Evolutionary conservation across 1,139 yeast species (phyloP).

Genomic region (Debaryomycetaceae sp.): DNA sequence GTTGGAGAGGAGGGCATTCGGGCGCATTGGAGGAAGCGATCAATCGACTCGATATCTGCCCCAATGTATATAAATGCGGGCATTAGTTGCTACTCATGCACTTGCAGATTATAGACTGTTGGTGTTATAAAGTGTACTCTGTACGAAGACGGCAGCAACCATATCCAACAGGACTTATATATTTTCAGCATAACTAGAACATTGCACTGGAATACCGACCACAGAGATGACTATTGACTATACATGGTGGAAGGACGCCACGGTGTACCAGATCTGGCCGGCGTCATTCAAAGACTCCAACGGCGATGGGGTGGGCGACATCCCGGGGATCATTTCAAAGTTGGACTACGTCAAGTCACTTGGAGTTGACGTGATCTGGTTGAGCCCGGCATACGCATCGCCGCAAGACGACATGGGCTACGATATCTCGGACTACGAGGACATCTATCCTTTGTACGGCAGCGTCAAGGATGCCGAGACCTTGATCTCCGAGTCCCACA

Average conservation of each 20-base stretch:
- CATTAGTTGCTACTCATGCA: too few species aligned
- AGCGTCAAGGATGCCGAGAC: slow-evolving; percentile 49
- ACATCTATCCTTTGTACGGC: slow-evolving; percentile 51
- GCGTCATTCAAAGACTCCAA: slow-evolving; percentile 56
- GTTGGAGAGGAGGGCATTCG: too few species aligned
- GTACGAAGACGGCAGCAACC: too few species aligned
- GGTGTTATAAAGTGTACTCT: too few species aligned
- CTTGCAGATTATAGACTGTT: too few species aligned
- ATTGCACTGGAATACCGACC: too few species aligned
- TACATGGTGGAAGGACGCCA: slow-evolving; percentile 57
- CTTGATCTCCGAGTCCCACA: slow-evolving; percentile 45
- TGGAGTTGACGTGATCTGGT: slow-evolving; percentile 55
- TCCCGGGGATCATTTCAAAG: slow-evolving; percentile 49
- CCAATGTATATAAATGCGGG: too few species aligned
- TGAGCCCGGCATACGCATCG: slow-evolving; percentile 56
- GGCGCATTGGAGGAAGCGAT: too few species aligned
- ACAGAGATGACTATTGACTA: slow-evolving; percentile 11
- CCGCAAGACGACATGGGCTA: slow-evolving; percentile 66
- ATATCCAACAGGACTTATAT: too few species aligned
- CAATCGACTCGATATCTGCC: too few species aligned
- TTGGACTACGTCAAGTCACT: slow-evolving; percentile 50
- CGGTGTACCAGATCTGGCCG: slow-evolving; percentile 57
- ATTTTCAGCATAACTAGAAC: too few species aligned
- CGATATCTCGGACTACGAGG: slow-evolving; percentile 53
- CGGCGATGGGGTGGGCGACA: slow-evolving; percentile 57